Percentiles rank a stretch among this genome's conserved stretches.
phyloP scores from a whole-genome alignment of 306 rosid genomes.

The Biancaea sappan region DNA sequence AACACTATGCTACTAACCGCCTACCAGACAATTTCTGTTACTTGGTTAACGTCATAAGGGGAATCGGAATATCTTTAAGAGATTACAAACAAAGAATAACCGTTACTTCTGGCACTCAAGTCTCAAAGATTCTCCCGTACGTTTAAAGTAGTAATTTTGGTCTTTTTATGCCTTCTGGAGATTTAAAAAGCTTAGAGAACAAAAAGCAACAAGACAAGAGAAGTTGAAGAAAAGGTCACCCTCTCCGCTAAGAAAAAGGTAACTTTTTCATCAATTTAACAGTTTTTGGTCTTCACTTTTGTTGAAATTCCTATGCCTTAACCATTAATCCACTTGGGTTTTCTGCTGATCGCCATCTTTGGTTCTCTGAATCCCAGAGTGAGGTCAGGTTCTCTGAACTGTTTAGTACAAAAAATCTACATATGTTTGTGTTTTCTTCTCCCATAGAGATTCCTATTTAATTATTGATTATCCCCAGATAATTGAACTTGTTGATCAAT shows the following conservation, averaged over 20 bases:
- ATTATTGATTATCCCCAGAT: background rate
- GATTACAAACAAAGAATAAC: constrained; percentile 23
- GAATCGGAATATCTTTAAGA: background rate
- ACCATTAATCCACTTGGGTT: background rate
- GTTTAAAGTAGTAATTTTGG: constrained; percentile 11
- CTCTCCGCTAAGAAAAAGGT: constrained; percentile 8
- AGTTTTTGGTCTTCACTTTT: too few species aligned
- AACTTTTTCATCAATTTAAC: constrained; percentile 18
- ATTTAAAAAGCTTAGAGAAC: background rate
- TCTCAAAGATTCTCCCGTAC: constrained; percentile 28
- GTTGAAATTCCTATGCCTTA: too few species aligned
- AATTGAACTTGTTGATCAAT: background rate
- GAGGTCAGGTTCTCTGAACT: background rate
- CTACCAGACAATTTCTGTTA: too few species aligned
- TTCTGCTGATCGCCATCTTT: background rate
- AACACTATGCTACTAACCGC: too few species aligned
- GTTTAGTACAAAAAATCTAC: too few species aligned
- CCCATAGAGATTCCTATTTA: background rate
- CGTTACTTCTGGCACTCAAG: constrained; percentile 21
- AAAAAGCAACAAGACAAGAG: background rate
- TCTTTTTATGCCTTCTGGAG: background rate
- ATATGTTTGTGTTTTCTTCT: too few species aligned
- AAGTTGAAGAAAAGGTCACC: background rate
- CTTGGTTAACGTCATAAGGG: too few species aligned
- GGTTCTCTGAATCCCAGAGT: constrained; percentile 14